These are phyloP conservation scores for Fusarium longipes DNA, from an alignment of 2,329 filamentous ascomycete genomes.

Conservation along the genomic window DNA sequence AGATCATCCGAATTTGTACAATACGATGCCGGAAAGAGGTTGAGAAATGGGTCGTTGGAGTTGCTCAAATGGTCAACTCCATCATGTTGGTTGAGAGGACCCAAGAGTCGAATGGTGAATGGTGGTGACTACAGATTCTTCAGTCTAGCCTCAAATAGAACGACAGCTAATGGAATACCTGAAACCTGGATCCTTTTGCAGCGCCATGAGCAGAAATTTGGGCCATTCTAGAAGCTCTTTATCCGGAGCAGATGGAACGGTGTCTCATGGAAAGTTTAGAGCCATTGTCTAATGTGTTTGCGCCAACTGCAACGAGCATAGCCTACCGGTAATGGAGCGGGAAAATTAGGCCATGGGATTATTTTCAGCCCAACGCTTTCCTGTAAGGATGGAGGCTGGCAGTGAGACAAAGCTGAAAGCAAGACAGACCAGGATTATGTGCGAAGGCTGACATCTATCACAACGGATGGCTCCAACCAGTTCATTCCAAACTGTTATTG, in stretches of 20 bases:
- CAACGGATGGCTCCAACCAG: not conserved
- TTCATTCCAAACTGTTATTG: not conserved
- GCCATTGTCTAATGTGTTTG: too few relatives aligned
- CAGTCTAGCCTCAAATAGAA: fast-evolving
- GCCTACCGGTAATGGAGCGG: not conserved
- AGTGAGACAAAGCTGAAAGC: not conserved
- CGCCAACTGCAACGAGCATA: not conserved
- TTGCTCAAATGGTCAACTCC: not conserved
- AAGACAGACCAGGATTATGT: not conserved
- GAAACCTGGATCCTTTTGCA: too few relatives aligned
- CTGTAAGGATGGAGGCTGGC: not conserved
- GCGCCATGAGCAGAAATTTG: not conserved
- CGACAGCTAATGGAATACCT: not conserved
- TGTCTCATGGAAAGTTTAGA: not conserved
- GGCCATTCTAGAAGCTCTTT: not conserved
- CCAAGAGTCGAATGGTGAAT: not conserved
- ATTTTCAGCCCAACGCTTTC: not conserved
- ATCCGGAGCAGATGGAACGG: not conserved
- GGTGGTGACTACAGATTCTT: not conserved
- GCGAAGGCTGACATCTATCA: too few relatives aligned
- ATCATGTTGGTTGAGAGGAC: not conserved
- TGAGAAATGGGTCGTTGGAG: fast-evolving
- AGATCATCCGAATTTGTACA: not conserved
- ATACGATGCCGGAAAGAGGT: not conserved
- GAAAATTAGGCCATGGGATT: not conserved